These are phyloP conservation scores for Neocallimastix lanati DNA, from an alignment of 192 early-diverging fungal species.

Conservation along the genomic window DNA sequence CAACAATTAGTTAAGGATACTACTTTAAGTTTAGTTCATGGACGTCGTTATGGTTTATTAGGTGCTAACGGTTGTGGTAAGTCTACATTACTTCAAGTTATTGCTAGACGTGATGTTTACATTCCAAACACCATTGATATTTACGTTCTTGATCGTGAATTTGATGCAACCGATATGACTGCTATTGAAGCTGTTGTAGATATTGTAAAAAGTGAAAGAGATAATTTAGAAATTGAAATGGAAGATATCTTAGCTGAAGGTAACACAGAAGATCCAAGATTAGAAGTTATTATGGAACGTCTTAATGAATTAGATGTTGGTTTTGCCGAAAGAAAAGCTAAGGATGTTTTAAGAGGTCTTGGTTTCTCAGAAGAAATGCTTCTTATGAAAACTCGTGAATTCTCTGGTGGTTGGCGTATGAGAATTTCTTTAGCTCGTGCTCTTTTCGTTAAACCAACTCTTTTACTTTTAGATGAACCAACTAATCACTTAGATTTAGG, in stretches of 20 bases:
- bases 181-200: constrained; percentile 83
- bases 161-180: constrained; percentile 78
- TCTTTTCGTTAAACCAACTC: constrained; percentile 53
- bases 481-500: constrained; percentile 71
- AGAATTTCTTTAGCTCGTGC: constrained; percentile 38
- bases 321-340: constrained; percentile 10
- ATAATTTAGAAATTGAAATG: constrained; percentile 72
- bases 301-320: constrained; percentile 9
- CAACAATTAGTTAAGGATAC: constrained; percentile 19
- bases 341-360: constrained; percentile 10
- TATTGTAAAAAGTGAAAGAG: constrained; percentile 52
- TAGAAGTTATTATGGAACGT: constrained; percentile 8
- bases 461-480: constrained; percentile 84
- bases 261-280: constrained; percentile 11
- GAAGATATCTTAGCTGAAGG: constrained; percentile 74
- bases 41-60: constrained; percentile 60
- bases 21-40: constrained; percentile 38
- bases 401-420: constrained; percentile 48
- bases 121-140: constrained; percentile 96
- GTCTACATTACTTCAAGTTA: constrained; percentile 81
- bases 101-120: constrained; percentile 81
- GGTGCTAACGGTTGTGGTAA: constrained; percentile 92
- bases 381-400: constrained; percentile 3
- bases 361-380: constrained; percentile 22
- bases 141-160: constrained; percentile 88